A percentile compares a stretch with the other conserved stretches of the same genome.
Evolutionary conservation across 441 rosid species (phyloP).

Genomic region (Flueggea neowawraea): DNA sequence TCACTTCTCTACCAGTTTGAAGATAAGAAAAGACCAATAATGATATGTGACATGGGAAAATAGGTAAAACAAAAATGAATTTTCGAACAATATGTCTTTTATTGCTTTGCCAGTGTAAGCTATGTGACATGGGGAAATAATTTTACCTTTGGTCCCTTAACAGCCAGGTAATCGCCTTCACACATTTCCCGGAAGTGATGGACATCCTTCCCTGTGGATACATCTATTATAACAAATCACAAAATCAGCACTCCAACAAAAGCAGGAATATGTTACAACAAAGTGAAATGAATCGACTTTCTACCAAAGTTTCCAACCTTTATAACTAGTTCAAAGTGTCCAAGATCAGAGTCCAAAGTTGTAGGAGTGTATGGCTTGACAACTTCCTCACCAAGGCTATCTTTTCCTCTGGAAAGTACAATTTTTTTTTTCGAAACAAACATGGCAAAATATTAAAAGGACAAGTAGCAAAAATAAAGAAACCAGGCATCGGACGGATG

Average conservation of each 20-base stretch:
- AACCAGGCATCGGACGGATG: not conserved
- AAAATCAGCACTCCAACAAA: slow-evolving; percentile 6
- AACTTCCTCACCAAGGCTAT: slow-evolving; percentile 79
- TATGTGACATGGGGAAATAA: not conserved
- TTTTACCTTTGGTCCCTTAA: slow-evolving; percentile 94
- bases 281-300: slow-evolving; percentile 6
- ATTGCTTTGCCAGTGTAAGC: too few species aligned
- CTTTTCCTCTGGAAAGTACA: slow-evolving; percentile 58
- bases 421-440: not conserved
- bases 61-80: too few species aligned
- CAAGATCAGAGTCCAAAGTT: slow-evolving; percentile 82
- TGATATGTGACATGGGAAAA: too few species aligned
- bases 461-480: slow-evolving; percentile 18
- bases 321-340: slow-evolving; percentile 75
- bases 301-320: slow-evolving; percentile 42
- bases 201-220: slow-evolving; percentile 99
- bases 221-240: slow-evolving; percentile 43
- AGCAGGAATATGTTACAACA: not conserved
- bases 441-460: slow-evolving; percentile 10
- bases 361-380: slow-evolving; percentile 90
- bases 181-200: slow-evolving; percentile 89
- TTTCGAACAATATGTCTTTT: too few species aligned
- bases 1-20: too few species aligned
- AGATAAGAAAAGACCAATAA: too few species aligned
- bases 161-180: slow-evolving; percentile 76